Evolutionary conservation across 768 basidiomycete genomes (phyloP), one percentile per base, ranked within the genome.

Genomic region (Hydnomerulius pinastri): DNA sequence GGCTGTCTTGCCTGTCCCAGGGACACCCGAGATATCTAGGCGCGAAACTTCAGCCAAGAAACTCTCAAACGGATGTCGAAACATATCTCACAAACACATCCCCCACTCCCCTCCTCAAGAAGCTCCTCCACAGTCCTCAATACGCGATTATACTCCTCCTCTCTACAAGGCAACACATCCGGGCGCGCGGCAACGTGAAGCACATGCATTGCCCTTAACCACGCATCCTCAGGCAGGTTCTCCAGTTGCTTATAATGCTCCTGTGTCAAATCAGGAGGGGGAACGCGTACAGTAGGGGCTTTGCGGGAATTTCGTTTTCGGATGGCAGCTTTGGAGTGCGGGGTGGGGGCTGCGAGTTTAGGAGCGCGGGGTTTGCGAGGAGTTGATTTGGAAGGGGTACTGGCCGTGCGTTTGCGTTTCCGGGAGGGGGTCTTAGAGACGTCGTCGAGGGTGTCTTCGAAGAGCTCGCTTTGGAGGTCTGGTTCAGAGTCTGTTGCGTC

Each of bases 1-100:
- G 0, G 97, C 97, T 1, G 97, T 99, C 72, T 98, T 99, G 8
- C 97, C 96, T 2, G 96, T 98, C 6, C 97, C 96, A n/a, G 96
- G 97, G 6, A 98, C 93, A 8, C 97, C 96, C 6, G 95, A 94
- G 41, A 98, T 97, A 69, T 98, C 95, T 98, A 46, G 12, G n/a
- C 51, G 23, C 6, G 13, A 5, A 7, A 9, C 12, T 46, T 24
- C 12, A 46, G 43, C 57, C 21, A 55, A 38, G 54, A 47, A 17
- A 5, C 12, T 30, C 12, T 0, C 30, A 32, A 36, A 28, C 7
- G 10, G 42, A 29, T 27, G 43, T 6, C 4, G 37, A 38, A 46
- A 13, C 39, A 49, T n/a, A n/a, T n/a, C 92, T 64, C 61, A 96
- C 95, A 98, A 44, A 99, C 77, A 68, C 97, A 99, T 15, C 96